phyloP scores from a whole-genome alignment of 2,329 filamentous ascomycete genomes.

The Colletotrichum siamense region DNA sequence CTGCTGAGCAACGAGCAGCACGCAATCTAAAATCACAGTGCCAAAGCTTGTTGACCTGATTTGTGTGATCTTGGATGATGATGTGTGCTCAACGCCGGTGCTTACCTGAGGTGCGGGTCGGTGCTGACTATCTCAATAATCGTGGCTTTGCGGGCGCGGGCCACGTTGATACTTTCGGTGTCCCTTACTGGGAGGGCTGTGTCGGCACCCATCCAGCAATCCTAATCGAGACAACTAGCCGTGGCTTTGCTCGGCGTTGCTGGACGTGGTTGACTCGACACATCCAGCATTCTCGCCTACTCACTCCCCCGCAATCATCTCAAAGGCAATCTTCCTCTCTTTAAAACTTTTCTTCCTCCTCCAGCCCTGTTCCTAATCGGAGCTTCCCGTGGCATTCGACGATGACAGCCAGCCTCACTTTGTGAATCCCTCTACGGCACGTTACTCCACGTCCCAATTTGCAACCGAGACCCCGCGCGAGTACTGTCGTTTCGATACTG shows the following conservation, averaged over 20 bases:
- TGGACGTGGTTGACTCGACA: not conserved
- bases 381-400: not conserved
- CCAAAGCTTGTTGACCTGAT: not conserved
- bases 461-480: not conserved
- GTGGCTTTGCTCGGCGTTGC: not conserved
- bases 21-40: not conserved
- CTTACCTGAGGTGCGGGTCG: not conserved
- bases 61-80: not conserved
- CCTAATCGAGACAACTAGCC: not conserved
- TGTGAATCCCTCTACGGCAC: not conserved
- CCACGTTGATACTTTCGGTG: not conserved
- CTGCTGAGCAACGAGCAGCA: constrained; percentile 18
- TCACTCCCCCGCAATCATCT: not conserved
- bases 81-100: not conserved
- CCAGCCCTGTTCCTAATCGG: not conserved
- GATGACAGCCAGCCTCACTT: not conserved
- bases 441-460: not conserved
- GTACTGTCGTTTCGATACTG: not conserved
- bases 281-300: not conserved
- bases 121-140: not conserved
- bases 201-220: not conserved
- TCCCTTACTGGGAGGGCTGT: not conserved
- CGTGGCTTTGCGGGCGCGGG: not conserved
- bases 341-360: not conserved
- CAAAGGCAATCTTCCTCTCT: not conserved